Evolutionary conservation across 352 stramenopile genomes (phyloP).

Genomic region (Globisporangium heterothallicum): DNA sequence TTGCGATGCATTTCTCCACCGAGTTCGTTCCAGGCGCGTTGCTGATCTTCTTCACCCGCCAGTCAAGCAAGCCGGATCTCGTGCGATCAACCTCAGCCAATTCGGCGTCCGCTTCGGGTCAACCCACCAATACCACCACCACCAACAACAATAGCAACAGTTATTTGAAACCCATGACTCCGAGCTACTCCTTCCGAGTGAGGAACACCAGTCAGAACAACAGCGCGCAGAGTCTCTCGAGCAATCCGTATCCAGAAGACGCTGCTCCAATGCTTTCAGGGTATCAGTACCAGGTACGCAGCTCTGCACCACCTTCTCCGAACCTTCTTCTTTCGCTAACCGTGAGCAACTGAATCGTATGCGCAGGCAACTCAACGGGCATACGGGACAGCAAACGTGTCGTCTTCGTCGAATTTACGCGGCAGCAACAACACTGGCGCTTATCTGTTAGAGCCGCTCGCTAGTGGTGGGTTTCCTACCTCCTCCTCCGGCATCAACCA

Average conservation of each 20-base stretch:
- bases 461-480: slow-evolving; percentile 32
- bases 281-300: slow-evolving; percentile 58
- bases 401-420: slow-evolving; percentile 25
- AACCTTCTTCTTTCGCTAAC: not conserved
- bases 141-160: slow-evolving; percentile 21
- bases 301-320: not conserved
- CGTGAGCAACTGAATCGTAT: not conserved
- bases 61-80: slow-evolving; percentile 18
- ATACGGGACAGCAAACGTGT: slow-evolving; percentile 28
- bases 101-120: slow-evolving; percentile 18
- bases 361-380: slow-evolving; percentile 30
- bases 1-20: slow-evolving; percentile 61
- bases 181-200: slow-evolving; percentile 31
- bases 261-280: slow-evolving; percentile 45
- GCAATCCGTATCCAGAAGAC: slow-evolving; percentile 38
- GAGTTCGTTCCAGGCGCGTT: slow-evolving; percentile 70
- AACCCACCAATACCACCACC: not conserved
- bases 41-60: slow-evolving; percentile 61
- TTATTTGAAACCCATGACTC: slow-evolving; percentile 31
- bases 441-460: slow-evolving; percentile 40
- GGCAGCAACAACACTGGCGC: slow-evolving; percentile 43
- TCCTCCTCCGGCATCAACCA: slow-evolving; percentile 10
- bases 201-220: slow-evolving; percentile 26
- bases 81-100: slow-evolving; percentile 22
- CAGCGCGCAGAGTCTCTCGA: slow-evolving; percentile 15